A percentile compares a stretch with the other conserved stretches of the same genome.
Conservation (phyloP, 1,284 basidiomycete genomes). For the Cutaneotrichosporon spelunceum region DNA sequence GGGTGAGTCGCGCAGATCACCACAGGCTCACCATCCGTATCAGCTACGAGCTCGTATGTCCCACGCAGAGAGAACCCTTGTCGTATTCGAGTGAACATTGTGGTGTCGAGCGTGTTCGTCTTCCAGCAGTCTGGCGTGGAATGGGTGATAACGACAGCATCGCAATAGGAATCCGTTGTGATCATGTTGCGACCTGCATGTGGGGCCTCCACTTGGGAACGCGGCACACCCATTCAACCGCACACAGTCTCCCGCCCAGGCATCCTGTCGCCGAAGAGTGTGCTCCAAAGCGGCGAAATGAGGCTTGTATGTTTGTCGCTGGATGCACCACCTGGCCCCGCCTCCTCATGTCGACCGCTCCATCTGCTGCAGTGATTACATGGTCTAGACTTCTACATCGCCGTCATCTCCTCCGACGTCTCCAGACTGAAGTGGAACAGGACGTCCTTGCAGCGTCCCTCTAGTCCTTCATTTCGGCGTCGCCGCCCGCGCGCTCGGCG, state of each 20-base stretch:
- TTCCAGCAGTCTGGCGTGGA: not conserved
- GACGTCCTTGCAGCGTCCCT: not conserved
- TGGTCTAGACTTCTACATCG: constrained; percentile 3
- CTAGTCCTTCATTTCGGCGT: constrained; percentile 48
- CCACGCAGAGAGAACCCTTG: not conserved
- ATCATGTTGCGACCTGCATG: not conserved
- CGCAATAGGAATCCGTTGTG: not conserved
- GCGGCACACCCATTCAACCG: not conserved
- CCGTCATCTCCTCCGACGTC: not conserved
- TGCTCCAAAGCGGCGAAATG: too few relatives aligned
- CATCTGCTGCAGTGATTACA: constrained; percentile 7
- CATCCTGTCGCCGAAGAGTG: not conserved
- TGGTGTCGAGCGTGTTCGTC: not conserved
- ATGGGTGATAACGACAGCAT: not conserved
- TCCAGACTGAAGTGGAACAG: not conserved
- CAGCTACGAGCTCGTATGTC: not conserved
- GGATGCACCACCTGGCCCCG: not conserved
- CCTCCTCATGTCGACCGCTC: not conserved
- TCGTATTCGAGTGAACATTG: constrained; percentile 7
- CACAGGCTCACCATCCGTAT: not conserved
- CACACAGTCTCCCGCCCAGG: not conserved
- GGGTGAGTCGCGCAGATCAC: not conserved
- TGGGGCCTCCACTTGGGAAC: not conserved
- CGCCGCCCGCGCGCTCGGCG: constrained; percentile 40
- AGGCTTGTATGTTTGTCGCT: not conserved